phyloP scores from a whole-genome alignment of 2,329 filamentous ascomycete species.

The Ceratocystiopsis minuta region DNA sequence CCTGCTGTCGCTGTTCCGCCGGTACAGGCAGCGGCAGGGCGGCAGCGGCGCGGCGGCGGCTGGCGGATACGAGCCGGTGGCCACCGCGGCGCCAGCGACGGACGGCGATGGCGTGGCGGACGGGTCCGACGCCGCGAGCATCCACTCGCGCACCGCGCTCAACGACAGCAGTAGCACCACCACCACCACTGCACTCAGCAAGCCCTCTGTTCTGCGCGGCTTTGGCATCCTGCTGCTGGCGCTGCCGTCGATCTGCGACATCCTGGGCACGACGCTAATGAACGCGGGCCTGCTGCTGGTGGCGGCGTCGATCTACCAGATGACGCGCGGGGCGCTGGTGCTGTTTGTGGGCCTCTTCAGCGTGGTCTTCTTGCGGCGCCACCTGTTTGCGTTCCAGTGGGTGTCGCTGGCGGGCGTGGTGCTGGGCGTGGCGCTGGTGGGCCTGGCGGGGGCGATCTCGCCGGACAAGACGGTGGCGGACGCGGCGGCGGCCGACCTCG shows the following conservation, averaged over 20 bases:
- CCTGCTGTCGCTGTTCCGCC: conserved; percentile 45
- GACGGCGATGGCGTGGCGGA: conserved; percentile 28
- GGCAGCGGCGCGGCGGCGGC: conserved; percentile 12
- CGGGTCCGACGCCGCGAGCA: conserved; percentile 26
- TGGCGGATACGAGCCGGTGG: conserved; percentile 49
- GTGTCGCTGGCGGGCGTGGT: conserved; percentile 74
- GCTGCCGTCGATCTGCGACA: conserved; percentile 81
- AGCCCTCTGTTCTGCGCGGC: conserved; percentile 53
- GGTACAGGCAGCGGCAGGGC: conserved; percentile 22
- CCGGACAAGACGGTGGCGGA: conserved; percentile 37
- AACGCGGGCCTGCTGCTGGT: conserved; percentile 89
- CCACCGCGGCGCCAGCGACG: conserved; percentile 24
- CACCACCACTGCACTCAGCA: conserved; percentile 18
- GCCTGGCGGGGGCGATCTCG: conserved; percentile 70
- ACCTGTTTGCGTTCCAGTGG: conserved; percentile 82
- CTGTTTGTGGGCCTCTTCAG: conserved; percentile 93
- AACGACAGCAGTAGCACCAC: conserved; percentile 27
- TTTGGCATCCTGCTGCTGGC: conserved; percentile 58
- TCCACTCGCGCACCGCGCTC: conserved; percentile 24
- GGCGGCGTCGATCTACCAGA: conserved; percentile 92
- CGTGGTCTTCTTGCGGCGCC: conserved; percentile 70
- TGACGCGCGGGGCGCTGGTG: conserved; percentile 88
- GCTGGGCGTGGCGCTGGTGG: conserved; percentile 72
- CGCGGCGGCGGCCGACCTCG: conserved; percentile 17
- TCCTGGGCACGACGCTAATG: conserved; percentile 90